Conservation (phyloP, 2,329 filamentous ascomycete species). For the Xylaria sp. region DNA sequence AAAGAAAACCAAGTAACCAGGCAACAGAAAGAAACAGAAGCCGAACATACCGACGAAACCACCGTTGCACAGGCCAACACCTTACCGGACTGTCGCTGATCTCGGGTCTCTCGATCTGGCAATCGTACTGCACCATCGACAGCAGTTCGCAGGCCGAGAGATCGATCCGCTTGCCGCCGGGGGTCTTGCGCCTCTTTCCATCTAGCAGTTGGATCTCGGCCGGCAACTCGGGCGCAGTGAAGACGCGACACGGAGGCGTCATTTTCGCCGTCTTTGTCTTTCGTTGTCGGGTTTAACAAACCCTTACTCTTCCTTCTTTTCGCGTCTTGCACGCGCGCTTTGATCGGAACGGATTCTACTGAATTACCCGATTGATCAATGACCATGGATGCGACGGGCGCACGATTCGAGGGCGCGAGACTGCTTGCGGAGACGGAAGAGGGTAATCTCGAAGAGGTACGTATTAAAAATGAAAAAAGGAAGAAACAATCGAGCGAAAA, state of each 20-base stretch:
- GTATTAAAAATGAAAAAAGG: conserved; percentile 15
- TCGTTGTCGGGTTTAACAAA: neutral
- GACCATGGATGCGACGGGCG: conserved; percentile 33
- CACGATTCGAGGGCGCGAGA: conserved; percentile 42
- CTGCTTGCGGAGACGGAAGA: conserved; percentile 53
- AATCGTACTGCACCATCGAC: conserved; percentile 57
- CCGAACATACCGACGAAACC: conserved; percentile 52
- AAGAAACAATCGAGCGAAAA: neutral
- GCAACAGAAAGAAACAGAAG: neutral
- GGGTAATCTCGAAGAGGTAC: conserved; percentile 54
- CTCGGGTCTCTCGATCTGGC: conserved; percentile 47
- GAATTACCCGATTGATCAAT: neutral
- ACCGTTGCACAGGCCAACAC: conserved; percentile 54
- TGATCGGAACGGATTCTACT: too few species aligned
- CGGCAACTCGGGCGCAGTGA: conserved; percentile 48
- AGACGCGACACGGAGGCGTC: conserved; percentile 54
- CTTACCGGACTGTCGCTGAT: conserved; percentile 42
- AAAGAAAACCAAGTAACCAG: neutral
- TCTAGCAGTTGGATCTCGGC: conserved; percentile 45
- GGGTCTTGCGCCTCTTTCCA: conserved; percentile 47
- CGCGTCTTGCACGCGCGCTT: too few species aligned
- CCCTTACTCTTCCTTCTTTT: neutral
- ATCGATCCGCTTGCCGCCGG: conserved; percentile 39
- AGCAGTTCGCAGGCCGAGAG: conserved; percentile 52
- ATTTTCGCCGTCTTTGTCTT: conserved; percentile 34